Evolutionary conservation across 2,329 filamentous ascomycete genomes (phyloP).

Genomic region (Aspergillus felis): DNA sequence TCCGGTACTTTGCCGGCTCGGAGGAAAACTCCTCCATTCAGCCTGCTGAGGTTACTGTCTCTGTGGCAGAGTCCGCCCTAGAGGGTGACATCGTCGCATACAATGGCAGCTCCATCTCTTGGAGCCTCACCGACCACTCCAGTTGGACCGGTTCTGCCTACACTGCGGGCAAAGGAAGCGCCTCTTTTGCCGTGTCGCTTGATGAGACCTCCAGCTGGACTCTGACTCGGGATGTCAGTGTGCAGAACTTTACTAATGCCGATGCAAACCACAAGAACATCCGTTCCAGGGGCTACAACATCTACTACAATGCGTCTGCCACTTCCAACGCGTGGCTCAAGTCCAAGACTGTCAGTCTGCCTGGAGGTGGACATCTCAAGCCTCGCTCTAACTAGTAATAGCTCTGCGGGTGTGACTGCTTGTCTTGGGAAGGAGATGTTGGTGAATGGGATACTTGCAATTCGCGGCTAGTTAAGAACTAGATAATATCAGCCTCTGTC

Average conservation of each 20-base stretch:
- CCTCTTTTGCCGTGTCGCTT: constrained; percentile 8
- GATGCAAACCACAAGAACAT: constrained; percentile 8
- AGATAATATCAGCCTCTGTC: too few relatives aligned
- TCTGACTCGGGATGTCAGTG: constrained; percentile 8
- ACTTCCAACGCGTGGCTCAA: constrained; percentile 9
- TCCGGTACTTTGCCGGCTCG: constrained; percentile 30
- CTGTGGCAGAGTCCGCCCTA: constrained; percentile 22
- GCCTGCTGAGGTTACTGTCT: constrained; percentile 23
- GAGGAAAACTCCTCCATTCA: constrained; percentile 21
- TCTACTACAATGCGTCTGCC: constrained; percentile 11
- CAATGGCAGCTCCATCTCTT: constrained; percentile 21
- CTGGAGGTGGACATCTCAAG: too few relatives aligned
- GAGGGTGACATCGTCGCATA: constrained; percentile 31
- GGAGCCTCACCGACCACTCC: constrained; percentile 10
- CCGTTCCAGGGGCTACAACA: constrained; percentile 7
- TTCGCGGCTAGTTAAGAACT: too few relatives aligned
- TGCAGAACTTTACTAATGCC: constrained; percentile 14
- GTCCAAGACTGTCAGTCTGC: too few relatives aligned
- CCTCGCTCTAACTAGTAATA: too few relatives aligned
- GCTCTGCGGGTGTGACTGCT: too few relatives aligned
- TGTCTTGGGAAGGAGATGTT: too few relatives aligned
- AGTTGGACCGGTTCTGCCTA: constrained; percentile 16
- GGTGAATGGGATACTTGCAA: too few relatives aligned
- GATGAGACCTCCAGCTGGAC: constrained; percentile 14
- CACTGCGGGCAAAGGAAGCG: constrained; percentile 6